Percentiles rank a stretch among this genome's conserved stretches.
phyloP scores from a whole-genome alignment of 441 rosid species.

The Gossypium laxum region DNA sequence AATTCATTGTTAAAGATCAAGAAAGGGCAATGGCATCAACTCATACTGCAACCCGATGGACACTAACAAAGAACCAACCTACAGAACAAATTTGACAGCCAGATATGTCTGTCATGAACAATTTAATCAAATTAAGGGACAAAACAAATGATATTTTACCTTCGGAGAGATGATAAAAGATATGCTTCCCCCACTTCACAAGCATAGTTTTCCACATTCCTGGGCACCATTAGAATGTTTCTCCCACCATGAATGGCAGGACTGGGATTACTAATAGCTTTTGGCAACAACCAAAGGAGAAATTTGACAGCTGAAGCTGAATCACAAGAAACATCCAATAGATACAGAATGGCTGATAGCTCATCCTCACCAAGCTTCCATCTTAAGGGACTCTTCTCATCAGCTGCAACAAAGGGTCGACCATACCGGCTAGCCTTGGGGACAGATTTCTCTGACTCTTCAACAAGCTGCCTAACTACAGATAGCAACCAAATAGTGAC shows the following conservation, averaged over 20 bases:
- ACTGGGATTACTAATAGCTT: constrained; percentile 49
- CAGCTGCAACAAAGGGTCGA: constrained; percentile 46
- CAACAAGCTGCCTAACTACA: constrained; percentile 66
- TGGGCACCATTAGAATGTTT: constrained; percentile 39
- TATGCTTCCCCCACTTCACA: constrained; percentile 84
- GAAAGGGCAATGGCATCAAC: neutral
- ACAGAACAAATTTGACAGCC: neutral
- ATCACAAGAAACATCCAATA: constrained; percentile 77
- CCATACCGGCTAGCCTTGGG: constrained; percentile 50
- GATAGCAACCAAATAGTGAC: constrained; percentile 70
- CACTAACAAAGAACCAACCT: neutral
- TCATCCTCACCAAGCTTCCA: constrained; percentile 98
- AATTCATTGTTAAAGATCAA: neutral
- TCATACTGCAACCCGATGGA: neutral
- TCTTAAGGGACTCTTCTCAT: constrained; percentile 45
- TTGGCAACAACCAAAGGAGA: constrained; percentile 84
- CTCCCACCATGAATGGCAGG: constrained; percentile 67
- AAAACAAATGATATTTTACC: constrained; percentile 34
- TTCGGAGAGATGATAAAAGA: constrained; percentile 68
- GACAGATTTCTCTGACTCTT: constrained; percentile 59
- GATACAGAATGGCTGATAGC: constrained; percentile 59
- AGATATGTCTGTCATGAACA: neutral
- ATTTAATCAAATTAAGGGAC: neutral
- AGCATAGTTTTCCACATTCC: constrained; percentile 56
- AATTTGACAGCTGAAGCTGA: constrained; percentile 69